Conservation (phyloP, 1,139 yeast species). For the Saccharomyces pastorianus region DNA sequence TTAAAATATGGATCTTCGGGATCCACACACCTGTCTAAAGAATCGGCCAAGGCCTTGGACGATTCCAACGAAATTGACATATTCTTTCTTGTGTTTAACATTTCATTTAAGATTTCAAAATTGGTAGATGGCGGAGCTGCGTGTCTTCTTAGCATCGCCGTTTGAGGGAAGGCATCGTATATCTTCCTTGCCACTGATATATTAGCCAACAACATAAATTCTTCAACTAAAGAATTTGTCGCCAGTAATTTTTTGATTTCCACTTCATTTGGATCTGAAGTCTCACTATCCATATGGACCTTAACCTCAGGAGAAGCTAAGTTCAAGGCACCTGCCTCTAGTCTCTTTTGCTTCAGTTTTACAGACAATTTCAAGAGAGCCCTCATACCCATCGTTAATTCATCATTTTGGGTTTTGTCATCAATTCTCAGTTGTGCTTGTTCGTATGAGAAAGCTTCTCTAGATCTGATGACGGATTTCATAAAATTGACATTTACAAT, state of each 20-base stretch:
- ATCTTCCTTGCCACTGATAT: constrained; percentile 92
- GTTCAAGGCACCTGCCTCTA: constrained; percentile 93
- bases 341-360: constrained; percentile 72
- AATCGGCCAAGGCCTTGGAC: constrained; percentile 87
- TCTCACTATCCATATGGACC: constrained; percentile 94
- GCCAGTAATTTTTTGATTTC: constrained; percentile 82
- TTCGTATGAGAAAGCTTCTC: constrained; percentile 93
- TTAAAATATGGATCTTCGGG: constrained; percentile 82
- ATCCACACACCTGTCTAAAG: constrained; percentile 81
- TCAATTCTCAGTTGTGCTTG: constrained; percentile 89
- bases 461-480: constrained; percentile 82
- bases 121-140: constrained; percentile 93
- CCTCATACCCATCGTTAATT: constrained; percentile 83
- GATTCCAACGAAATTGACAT: constrained; percentile 73
- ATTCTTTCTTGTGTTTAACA: constrained; percentile 78
- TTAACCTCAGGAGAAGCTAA: constrained; percentile 97
- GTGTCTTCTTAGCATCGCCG: constrained; percentile 96
- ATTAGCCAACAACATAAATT: constrained; percentile 95
- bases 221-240: constrained; percentile 94
- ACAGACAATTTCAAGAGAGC: constrained; percentile 69
- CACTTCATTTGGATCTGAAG: constrained; percentile 93
- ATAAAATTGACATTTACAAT: constrained; percentile 75
- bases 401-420: constrained; percentile 69
- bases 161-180: constrained; percentile 89
- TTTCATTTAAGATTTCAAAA: constrained; percentile 81